These are phyloP conservation scores for Sporormia fimetaria DNA, from an alignment of 495 filamentous ascomycete genomes.

Conservation along the genomic window DNA sequence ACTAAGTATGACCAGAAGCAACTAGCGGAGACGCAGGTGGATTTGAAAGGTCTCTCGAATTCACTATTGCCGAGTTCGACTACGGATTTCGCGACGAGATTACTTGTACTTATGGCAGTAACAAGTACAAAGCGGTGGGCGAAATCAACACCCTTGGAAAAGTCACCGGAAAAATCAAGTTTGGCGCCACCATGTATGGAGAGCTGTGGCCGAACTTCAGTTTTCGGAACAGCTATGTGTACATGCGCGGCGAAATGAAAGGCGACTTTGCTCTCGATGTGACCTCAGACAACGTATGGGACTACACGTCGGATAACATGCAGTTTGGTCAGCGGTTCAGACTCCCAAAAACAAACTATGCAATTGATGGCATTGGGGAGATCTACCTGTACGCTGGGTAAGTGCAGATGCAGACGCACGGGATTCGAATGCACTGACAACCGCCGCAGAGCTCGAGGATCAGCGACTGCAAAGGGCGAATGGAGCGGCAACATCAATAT, in stretches of 20 bases:
- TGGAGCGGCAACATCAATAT: conserved; percentile 5
- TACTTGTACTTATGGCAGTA: not conserved
- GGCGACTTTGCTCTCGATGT: conserved; percentile 2
- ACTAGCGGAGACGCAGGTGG: conserved; percentile 3
- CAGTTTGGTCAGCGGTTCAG: not conserved
- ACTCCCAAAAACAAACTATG: not conserved
- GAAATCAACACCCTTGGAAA: conserved; percentile 3
- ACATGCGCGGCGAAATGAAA: conserved; percentile 3
- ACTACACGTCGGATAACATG: not conserved
- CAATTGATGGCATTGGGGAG: conserved; percentile 3
- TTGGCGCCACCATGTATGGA: conserved; percentile 2
- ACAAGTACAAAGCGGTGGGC: conserved; percentile 2
- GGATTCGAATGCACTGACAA: too few relatives aligned
- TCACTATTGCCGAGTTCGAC: not conserved
- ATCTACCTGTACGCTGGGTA: conserved; percentile 2
- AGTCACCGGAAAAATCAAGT: conserved; percentile 1
- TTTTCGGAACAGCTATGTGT: conserved; percentile 2
- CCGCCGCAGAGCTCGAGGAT: not conserved
- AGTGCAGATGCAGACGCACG: too few relatives aligned
- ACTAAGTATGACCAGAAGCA: not conserved
- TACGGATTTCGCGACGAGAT: conserved; percentile 1
- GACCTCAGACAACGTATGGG: conserved; percentile 2
- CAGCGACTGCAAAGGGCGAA: not conserved
- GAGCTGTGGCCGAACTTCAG: conserved; percentile 1
- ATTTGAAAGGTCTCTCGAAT: not conserved